Conservation (phyloP, 148 eudicot genomes). For the Rhododendron simsii region DNA sequence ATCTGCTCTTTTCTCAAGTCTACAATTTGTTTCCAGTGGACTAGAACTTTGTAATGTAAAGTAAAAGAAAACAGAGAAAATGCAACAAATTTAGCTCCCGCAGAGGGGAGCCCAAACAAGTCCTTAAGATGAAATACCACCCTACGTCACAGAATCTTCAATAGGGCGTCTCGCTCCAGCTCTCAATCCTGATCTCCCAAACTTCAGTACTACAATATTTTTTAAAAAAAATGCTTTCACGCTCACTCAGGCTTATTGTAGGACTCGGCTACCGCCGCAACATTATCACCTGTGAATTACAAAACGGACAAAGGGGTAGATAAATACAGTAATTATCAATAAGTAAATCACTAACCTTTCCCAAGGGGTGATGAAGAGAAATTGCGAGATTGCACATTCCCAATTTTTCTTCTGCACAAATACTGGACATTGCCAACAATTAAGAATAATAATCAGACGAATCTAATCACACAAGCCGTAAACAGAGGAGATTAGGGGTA, state of each 20-base stretch:
- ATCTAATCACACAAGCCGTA: background rate
- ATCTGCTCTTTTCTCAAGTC: background rate
- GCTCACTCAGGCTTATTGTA: background rate
- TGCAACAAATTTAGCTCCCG: background rate
- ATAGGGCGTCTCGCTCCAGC: background rate
- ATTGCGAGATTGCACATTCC: conserved; percentile 41
- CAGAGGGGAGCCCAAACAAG: background rate
- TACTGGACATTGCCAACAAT: conserved; percentile 26
- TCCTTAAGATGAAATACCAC: background rate
- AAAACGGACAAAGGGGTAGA: background rate
- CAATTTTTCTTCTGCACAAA: conserved; percentile 47
- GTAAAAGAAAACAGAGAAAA: background rate
- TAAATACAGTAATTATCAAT: background rate
- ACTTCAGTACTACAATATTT: background rate
- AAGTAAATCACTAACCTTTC: conserved; percentile 37
- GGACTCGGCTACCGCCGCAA: background rate
- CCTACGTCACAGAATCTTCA: background rate
- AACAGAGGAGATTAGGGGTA: background rate
- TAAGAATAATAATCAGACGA: background rate
- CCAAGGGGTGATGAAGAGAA: conserved; percentile 29
- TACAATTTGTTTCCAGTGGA: background rate
- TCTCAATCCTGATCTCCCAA: background rate
- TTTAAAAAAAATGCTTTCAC: background rate
- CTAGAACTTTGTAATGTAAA: background rate
- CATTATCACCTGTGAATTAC: background rate